Conservation (phyloP, 257 asterid genomes). For the Solanum sejunctum region DNA sequence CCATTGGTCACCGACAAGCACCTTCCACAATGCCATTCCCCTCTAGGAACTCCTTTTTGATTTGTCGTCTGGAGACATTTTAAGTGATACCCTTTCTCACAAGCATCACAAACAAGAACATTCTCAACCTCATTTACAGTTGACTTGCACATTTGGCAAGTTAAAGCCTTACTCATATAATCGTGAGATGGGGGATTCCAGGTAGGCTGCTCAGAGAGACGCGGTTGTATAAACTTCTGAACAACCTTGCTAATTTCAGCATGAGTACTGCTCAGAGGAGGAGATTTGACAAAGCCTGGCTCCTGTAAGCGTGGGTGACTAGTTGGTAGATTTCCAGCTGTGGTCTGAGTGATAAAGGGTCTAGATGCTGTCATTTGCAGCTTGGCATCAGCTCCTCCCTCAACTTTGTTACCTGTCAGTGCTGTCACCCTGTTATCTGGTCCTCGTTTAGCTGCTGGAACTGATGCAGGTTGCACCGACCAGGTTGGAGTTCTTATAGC, state of each 20-base stretch:
- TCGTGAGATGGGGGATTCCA: conserved; percentile 93
- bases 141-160: conserved; percentile 68
- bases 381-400: conserved; percentile 38
- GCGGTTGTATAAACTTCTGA: conserved; percentile 63
- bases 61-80: conserved; percentile 66
- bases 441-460: conserved; percentile 34
- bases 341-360: conserved; percentile 36
- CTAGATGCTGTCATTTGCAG: conserved; percentile 34
- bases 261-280: conserved; percentile 41
- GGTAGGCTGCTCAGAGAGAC: conserved; percentile 31
- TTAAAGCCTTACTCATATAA: conserved; percentile 67
- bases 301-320: conserved; percentile 33
- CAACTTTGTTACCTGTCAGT: conserved; percentile 38
- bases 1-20: conserved; percentile 85
- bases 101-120: conserved; percentile 84
- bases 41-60: conserved; percentile 67
- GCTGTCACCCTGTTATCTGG: conserved; percentile 38
- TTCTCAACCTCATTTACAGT: conserved; percentile 51
- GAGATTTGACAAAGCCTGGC: conserved; percentile 23
- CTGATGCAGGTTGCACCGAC: conserved; percentile 54
- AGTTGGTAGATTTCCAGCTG: conserved; percentile 25
- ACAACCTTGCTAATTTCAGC: conserved; percentile 68
- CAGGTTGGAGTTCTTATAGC: conserved; percentile 56
- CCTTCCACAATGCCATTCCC: conserved; percentile 94
- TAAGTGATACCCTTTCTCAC: conserved; percentile 91